phyloP scores from a whole-genome alignment of 1,139 yeast genomes.

The Maudiozyma humilis region DNA sequence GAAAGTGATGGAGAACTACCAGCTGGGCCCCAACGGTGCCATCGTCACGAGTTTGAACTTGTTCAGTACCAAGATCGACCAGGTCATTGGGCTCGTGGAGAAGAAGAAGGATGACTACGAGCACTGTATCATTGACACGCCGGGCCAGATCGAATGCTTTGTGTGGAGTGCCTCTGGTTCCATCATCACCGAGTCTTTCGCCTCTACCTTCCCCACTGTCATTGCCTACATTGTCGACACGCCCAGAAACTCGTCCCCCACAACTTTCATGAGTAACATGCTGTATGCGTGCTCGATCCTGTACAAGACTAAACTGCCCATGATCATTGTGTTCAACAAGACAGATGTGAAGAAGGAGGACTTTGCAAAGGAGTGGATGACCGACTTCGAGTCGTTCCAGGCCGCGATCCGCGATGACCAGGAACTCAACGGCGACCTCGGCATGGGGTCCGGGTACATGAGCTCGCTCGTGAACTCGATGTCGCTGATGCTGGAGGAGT shows the following conservation, averaged over 20 bases:
- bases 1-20: slow-evolving; percentile 89
- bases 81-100: slow-evolving; percentile 78
- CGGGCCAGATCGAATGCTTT: slow-evolving; percentile 97
- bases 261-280: slow-evolving; percentile 97
- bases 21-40: slow-evolving; percentile 96
- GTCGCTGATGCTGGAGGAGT: slow-evolving; percentile 94
- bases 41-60: slow-evolving; percentile 89
- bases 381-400: slow-evolving; percentile 90
- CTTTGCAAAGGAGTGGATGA: slow-evolving; percentile 96
- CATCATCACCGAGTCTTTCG: slow-evolving; percentile 92
- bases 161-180: slow-evolving; percentile 97
- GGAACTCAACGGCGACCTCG: slow-evolving; percentile 53
- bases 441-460: slow-evolving; percentile 87
- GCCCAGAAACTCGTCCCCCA: slow-evolving; percentile 87
- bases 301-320: slow-evolving; percentile 92
- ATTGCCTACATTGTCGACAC: slow-evolving; percentile 95
- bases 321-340: slow-evolving; percentile 94
- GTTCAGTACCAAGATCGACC: slow-evolving; percentile 92
- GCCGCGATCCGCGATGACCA: slow-evolving; percentile 57
- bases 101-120: slow-evolving; percentile 58
- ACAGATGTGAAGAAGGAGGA: slow-evolving; percentile 79
- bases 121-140: slow-evolving; percentile 88
- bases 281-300: slow-evolving; percentile 93
- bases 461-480: slow-evolving; percentile 85
- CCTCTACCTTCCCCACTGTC: slow-evolving; percentile 90